Evolutionary conservation across 257 asterid species (phyloP), one percentile per base, ranked within the genome.

Genomic region (Handroanthus guayacan): DNA sequence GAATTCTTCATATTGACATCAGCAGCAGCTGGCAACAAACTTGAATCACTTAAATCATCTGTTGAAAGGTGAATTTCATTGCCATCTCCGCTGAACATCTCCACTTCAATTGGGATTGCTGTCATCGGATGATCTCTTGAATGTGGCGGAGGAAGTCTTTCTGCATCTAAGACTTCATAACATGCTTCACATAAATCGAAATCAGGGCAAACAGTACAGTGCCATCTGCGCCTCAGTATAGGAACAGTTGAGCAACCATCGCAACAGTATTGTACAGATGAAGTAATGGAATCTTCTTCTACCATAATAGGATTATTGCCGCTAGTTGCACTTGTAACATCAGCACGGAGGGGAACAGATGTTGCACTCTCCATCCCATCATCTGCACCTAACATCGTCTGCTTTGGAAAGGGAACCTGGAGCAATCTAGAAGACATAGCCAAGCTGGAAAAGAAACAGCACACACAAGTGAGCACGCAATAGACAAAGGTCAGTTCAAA

Each of bases 341-440:
- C 99, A 65, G 88, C 81, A 75, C 80, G 96, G 17, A 72, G 82
- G 64, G 99, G 84, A 82, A 73, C 90, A 68, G 96, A 71, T 17
- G 84, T 71, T 62, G 88, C 76, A 82, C 78, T 86, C 73, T 95
- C 98, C 57, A 81, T 69, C n/a, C 80, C 83, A 67, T 95, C 97
- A 82, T 95, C 99, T 31, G 89, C 75, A 58, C 94, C 98, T 58
- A 93, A 80, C 98, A 95, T 95, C 5, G 94, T 91, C 82, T 95
- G 99, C 92, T 95, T 95, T 79, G 99, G 99, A 82, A 95, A 95
- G 47, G 99, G 99, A 81, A 95, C 99, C 87, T 95, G 99, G 81
- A 95, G 97, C 84, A 95, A 77, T 84, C 98, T 89, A 78, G 99
- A 95, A 67, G 98, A 91, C 83, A 95, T 90, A n/a, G 99, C 99